Evolutionary conservation across 139 green algal species (phyloP), one percentile per base, ranked within the genome.

Genomic region (Micractinium conductrix): DNA sequence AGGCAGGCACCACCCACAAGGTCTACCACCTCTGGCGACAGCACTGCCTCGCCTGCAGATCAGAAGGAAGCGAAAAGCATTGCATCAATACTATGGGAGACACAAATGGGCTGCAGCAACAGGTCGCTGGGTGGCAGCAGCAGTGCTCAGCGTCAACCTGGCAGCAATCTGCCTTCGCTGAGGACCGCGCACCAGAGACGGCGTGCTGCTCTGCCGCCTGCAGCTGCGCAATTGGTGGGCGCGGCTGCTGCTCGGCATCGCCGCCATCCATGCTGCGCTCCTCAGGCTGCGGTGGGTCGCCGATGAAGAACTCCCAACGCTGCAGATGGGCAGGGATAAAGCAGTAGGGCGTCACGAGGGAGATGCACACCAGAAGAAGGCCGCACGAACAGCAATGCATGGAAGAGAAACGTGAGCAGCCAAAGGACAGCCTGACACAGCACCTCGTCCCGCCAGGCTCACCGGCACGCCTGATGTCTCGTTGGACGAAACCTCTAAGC

Each of bases 251-350:
- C n/a, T 21, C 3, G 1, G 19, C 53, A 10, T 9, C 75, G 2
- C 45, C 62, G 30, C 44, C 58, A 6, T 38, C 76, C 1, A 1
- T 1, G 5, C 28, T 37, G 7, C 1, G 38, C 55, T 44, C 53
- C 28, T 75, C 60, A 12, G 72, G 55, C 73, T 86, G 72, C 10
- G 74, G 70, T 17, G 48, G 48, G 43, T 92, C 94, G 1, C 89
- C 93, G 26, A 97, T 90, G 85, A 97, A 95, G 80, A 92, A 97
- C 86, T 97, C 94, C 94, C 94, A 97, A 26, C 89, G 88, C 76
- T 82, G 76, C 30, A 58, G 33, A 72, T 7, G 68, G 33, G 68
- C n/a, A n/a, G n/a, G n/a, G n/a, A n/a, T n/a, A n/a, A n/a, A n/a
- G n/a, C n/a, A n/a, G n/a, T n/a, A n/a, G n/a, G n/a, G n/a, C n/a